phyloP scores from a whole-genome alignment of 2,329 filamentous ascomycete species.

The Cercospora brassicicola region DNA sequence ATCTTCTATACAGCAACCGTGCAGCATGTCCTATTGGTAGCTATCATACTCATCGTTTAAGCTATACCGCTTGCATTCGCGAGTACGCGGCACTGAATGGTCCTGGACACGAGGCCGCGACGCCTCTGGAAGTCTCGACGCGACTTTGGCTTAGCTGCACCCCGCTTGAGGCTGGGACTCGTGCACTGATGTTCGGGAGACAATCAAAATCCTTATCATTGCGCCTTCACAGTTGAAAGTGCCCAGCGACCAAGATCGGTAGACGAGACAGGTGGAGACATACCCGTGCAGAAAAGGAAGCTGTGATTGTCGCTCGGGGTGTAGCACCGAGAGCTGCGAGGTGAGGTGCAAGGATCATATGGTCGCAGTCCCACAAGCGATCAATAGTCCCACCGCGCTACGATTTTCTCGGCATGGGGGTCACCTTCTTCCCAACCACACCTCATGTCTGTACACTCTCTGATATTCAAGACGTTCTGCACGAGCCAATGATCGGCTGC shows the following conservation, averaged over 20 bases:
- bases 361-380: background rate
- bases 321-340: background rate
- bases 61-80: background rate
- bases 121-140: background rate
- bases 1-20: background rate
- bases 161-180: constrained; percentile 5
- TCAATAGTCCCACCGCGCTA: background rate
- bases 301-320: background rate
- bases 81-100: background rate
- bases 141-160: background rate
- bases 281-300: background rate
- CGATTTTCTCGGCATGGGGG: background rate
- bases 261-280: background rate
- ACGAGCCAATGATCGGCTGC: background rate
- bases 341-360: background rate
- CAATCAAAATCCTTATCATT: background rate
- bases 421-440: background rate
- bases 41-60: background rate
- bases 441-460: background rate
- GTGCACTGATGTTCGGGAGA: background rate
- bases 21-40: background rate
- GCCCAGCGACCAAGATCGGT: background rate
- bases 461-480: too few relatives aligned
- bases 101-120: background rate
- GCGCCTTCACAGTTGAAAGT: background rate